Conservation (phyloP, 2,329 filamentous ascomycete species). For the Pseudogymnoascus verrucosus region DNA sequence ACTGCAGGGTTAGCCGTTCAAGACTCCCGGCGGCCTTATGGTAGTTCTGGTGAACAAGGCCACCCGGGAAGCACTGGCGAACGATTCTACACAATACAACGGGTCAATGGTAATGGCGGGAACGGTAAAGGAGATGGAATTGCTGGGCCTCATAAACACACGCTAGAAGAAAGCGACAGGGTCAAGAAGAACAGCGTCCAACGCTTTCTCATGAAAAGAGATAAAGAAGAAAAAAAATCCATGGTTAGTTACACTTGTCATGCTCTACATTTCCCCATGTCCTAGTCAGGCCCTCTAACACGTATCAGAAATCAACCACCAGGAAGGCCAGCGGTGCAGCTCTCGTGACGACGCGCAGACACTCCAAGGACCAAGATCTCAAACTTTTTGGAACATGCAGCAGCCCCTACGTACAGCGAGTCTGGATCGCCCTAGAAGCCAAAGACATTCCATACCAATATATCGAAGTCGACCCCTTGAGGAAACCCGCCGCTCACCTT, state of each 20-base stretch:
- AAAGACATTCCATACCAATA: slow-evolving; percentile 78
- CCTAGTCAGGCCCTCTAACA: slow-evolving; percentile 19
- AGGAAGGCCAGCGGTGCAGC: slow-evolving; percentile 67
- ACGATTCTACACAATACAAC: slow-evolving; percentile 65
- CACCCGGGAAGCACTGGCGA: slow-evolving; percentile 43
- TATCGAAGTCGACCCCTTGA: slow-evolving; percentile 67
- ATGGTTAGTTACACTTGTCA: slow-evolving; percentile 36
- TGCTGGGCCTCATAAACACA: slow-evolving; percentile 66
- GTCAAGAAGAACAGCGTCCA: slow-evolving; percentile 77
- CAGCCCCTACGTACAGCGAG: slow-evolving; percentile 73
- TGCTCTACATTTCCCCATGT: background rate
- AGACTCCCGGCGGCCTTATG: slow-evolving; percentile 1
- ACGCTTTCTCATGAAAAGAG: slow-evolving; percentile 54
- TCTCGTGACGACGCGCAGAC: slow-evolving; percentile 59
- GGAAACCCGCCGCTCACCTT: slow-evolving; percentile 60
- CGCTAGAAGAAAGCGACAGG: slow-evolving; percentile 63
- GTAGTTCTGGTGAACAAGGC: slow-evolving; percentile 21
- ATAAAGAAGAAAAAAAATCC: slow-evolving; percentile 56
- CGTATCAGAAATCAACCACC: slow-evolving; percentile 56
- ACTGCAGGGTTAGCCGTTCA: slow-evolving; percentile 1
- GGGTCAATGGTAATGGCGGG: slow-evolving; percentile 68
- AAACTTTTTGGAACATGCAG: slow-evolving; percentile 71
- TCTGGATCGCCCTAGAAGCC: slow-evolving; percentile 81
- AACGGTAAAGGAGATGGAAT: slow-evolving; percentile 65
- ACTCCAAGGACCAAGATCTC: slow-evolving; percentile 60